A percentile compares a stretch with the other conserved stretches of the same genome.
Evolutionary conservation across 2,329 filamentous ascomycete genomes (phyloP).

Genomic region (Pleurostoma richardsiae): DNA sequence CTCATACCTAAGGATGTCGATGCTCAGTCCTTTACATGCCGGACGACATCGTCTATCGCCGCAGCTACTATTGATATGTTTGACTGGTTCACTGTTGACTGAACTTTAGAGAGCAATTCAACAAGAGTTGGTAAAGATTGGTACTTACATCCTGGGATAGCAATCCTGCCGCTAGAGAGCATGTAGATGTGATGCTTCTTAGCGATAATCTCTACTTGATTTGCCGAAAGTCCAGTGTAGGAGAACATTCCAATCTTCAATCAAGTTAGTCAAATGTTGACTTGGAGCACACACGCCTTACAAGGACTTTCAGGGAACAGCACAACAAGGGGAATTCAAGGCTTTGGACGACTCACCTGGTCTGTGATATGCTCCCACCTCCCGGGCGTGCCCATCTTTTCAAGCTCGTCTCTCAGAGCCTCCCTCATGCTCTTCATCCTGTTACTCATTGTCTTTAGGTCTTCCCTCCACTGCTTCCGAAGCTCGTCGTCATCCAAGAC

Average conservation of each 20-base stretch:
- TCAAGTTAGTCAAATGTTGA: constrained; percentile 8
- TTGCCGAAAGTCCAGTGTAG: constrained; percentile 24
- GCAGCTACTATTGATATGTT: neutral
- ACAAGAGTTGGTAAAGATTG: constrained; percentile 4
- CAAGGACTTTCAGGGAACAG: too few relatives aligned
- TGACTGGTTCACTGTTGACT: neutral
- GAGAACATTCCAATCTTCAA: constrained; percentile 35
- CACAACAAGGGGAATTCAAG: too few relatives aligned
- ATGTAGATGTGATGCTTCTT: constrained; percentile 28
- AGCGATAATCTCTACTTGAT: constrained; percentile 22
- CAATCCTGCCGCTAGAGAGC: constrained; percentile 23
- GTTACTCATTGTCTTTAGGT: constrained; percentile 24
- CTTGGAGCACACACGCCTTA: too few relatives aligned
- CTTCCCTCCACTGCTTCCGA: constrained; percentile 19
- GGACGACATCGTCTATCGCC: neutral
- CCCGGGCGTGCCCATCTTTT: constrained; percentile 15
- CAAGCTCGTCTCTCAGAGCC: constrained; percentile 16
- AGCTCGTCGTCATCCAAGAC: constrained; percentile 17
- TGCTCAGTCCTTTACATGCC: neutral
- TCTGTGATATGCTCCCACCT: constrained; percentile 21
- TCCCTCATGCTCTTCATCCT: constrained; percentile 25
- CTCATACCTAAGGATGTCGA: too few relatives aligned
- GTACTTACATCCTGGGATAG: constrained; percentile 22
- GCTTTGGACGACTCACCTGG: constrained; percentile 3
- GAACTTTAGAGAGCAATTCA: neutral